These are phyloP conservation scores for Colletotrichum eremochloae DNA, from an alignment of 2,329 filamentous ascomycete species.

Conservation along the genomic window DNA sequence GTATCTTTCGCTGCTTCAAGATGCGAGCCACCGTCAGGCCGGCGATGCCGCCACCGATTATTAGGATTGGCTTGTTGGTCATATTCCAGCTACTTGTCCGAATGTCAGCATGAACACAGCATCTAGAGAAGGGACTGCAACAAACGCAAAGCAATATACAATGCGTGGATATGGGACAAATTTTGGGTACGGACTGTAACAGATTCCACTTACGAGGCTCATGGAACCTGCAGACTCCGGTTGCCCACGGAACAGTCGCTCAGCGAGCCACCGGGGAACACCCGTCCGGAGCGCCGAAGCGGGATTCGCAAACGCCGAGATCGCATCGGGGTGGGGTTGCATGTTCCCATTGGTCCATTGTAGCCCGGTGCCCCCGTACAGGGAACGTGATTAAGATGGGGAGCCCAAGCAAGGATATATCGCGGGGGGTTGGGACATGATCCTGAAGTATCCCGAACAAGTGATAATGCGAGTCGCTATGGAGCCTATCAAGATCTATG, in stretches of 20 bases:
- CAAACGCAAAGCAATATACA: background rate
- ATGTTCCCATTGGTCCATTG: background rate
- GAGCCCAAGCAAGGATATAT: background rate
- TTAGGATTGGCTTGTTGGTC: background rate
- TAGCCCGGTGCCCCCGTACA: background rate
- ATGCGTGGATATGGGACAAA: slow-evolving; percentile 3
- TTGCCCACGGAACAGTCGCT: background rate
- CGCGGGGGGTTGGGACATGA: background rate
- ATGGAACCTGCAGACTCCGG: background rate
- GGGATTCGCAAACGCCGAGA: no score
- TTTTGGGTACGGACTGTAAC: background rate
- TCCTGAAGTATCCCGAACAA: background rate
- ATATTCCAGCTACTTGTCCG: background rate
- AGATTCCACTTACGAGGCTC: background rate
- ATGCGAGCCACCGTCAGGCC: slow-evolving; percentile 1
- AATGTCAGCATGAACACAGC: background rate
- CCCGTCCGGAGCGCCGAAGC: background rate
- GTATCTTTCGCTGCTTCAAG: background rate
- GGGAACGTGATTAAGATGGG: background rate
- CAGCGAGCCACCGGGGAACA: background rate
- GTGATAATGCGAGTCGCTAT: background rate
- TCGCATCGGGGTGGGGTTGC: no score
- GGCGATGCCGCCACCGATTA: slow-evolving; percentile 4
- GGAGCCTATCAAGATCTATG: slow-evolving; percentile 2
- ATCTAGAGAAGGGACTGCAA: background rate